Percentiles rank a stretch among this genome's conserved stretches.
Evolutionary conservation across 495 filamentous ascomycete species (phyloP).

Genomic region (Pyrenula massariospora): DNA sequence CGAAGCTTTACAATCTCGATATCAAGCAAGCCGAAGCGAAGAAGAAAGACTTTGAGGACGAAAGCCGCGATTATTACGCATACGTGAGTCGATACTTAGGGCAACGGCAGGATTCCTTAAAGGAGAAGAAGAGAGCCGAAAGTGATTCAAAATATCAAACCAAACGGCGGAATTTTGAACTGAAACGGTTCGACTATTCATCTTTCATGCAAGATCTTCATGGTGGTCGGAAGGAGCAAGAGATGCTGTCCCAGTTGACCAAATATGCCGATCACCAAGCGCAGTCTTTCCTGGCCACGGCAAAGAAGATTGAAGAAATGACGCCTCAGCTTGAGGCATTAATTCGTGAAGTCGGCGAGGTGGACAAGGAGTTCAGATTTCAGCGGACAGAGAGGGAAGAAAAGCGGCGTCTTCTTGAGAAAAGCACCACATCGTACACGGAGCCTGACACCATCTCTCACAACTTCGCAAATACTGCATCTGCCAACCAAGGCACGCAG

Average conservation of each 20-base stretch:
- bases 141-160: conserved; percentile 94
- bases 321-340: conserved; percentile 89
- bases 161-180: conserved; percentile 85
- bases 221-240: conserved; percentile 93
- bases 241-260: conserved; percentile 89
- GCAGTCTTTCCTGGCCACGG: conserved; percentile 64
- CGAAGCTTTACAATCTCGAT: conserved; percentile 82
- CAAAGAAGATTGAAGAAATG: conserved; percentile 79
- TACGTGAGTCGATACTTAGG: conserved; percentile 92
- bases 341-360: conserved; percentile 74
- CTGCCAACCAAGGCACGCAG: conserved; percentile 23
- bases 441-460: conserved; percentile 51
- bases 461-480: conserved; percentile 12
- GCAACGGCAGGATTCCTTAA: conserved; percentile 87
- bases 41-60: conserved; percentile 96
- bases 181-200: conserved; percentile 97
- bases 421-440: conserved; percentile 68
- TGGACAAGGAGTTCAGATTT: conserved; percentile 92
- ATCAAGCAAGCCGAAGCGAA: conserved; percentile 97
- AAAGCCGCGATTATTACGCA: conserved; percentile 93
- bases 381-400: conserved; percentile 88
- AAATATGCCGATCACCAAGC: conserved; percentile 91
- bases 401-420: conserved; percentile 79
- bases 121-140: conserved; percentile 90
- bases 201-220: conserved; percentile 99